Percentiles rank a stretch among this genome's conserved stretches.
Conservation (phyloP, 192 early-diverging fungal genomes). For the Backusella westeae region DNA sequence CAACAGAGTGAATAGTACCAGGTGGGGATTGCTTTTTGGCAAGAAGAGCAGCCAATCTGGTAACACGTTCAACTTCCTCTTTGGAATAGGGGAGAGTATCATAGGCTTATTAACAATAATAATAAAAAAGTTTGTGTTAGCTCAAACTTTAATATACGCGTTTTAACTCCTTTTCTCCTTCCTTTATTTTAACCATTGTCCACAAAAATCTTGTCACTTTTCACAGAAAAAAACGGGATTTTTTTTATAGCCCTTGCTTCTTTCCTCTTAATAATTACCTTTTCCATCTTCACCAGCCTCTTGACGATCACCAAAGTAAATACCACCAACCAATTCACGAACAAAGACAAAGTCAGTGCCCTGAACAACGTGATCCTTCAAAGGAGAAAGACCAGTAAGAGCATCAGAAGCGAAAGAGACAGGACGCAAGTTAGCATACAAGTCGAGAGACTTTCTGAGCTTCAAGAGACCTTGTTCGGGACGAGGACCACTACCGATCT, state of each 20-base stretch:
- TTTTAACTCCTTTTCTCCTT: background rate
- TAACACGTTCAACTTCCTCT: conserved; percentile 91
- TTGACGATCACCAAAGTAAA: conserved; percentile 94
- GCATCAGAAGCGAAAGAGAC: conserved; percentile 88
- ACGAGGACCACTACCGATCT: conserved; percentile 72
- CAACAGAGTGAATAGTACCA: conserved; percentile 90
- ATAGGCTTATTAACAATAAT: conserved; percentile 54
- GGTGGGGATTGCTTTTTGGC: conserved; percentile 77
- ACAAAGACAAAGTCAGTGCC: conserved; percentile 92
- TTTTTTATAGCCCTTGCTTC: background rate
- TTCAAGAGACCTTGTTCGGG: conserved; percentile 94
- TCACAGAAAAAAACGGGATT: background rate
- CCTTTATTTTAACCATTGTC: background rate
- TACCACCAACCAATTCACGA: conserved; percentile 94
- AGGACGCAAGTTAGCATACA: conserved; percentile 97
- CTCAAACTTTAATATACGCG: background rate
- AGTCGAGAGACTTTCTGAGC: conserved; percentile 87
- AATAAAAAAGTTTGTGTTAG: conserved; percentile 8
- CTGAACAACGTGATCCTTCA: conserved; percentile 88
- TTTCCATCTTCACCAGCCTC: conserved; percentile 82
- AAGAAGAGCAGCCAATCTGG: conserved; percentile 87
- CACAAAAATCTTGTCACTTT: background rate
- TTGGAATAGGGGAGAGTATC: conserved; percentile 95
- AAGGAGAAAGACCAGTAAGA: conserved; percentile 79
- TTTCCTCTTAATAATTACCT: conserved; percentile 41